Conservation (phyloP, 768 basidiomycete species). For the Pulveroboletus sp. region DNA sequence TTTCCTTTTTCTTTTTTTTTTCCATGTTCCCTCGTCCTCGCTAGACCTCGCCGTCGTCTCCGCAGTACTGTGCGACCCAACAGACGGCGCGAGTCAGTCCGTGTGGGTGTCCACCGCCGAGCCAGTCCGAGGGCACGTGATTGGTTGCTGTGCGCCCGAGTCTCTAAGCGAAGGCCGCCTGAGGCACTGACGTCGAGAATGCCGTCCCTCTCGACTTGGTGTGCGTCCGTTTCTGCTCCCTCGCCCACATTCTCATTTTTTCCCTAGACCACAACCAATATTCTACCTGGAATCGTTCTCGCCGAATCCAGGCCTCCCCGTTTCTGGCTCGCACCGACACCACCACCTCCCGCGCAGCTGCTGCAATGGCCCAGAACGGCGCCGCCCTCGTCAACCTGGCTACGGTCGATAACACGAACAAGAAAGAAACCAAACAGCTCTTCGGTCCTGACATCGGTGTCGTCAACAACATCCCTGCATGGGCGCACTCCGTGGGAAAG, state of each 20-base stretch:
- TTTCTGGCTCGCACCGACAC: conserved; percentile 51
- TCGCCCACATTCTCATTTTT: background rate
- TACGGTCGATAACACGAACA: conserved; percentile 18
- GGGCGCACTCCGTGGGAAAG: conserved; percentile 66
- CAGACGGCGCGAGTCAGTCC: too few relatives aligned
- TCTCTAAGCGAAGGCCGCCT: background rate
- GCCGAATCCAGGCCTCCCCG: conserved; percentile 46
- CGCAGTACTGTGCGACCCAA: too few relatives aligned
- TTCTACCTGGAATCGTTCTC: conserved; percentile 54
- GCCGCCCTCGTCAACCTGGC: conserved; percentile 27
- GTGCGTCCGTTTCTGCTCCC: conserved; percentile 23
- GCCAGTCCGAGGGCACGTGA: background rate
- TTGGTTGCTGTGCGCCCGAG: background rate
- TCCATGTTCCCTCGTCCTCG: too few relatives aligned
- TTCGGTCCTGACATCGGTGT: conserved; percentile 91
- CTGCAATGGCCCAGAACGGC: conserved; percentile 44
- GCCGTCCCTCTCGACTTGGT: conserved; percentile 36
- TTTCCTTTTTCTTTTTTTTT: too few relatives aligned
- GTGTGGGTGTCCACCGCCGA: background rate
- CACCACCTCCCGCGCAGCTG: conserved; percentile 41
- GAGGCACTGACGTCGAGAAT: conserved; percentile 15
- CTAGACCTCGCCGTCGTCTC: too few relatives aligned
- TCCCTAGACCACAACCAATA: conserved; percentile 46
- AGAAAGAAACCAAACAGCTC: conserved; percentile 62
- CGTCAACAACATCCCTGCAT: conserved; percentile 60